Base-by-base conservation (phyloP, 2,329 filamentous ascomycete species). In the Exophiala sp. region DNA sequence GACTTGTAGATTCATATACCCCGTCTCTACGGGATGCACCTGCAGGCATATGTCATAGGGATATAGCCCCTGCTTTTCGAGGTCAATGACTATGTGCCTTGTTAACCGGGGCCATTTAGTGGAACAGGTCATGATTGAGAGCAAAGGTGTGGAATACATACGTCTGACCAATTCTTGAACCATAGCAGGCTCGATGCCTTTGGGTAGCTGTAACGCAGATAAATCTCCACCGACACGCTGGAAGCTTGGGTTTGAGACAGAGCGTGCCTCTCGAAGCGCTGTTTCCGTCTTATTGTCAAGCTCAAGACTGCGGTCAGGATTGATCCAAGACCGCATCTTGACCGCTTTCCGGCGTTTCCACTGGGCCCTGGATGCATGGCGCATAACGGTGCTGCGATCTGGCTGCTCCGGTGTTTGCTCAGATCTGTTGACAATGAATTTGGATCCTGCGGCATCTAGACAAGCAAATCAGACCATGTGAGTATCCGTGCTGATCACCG, bases 1-100 rank as follows among this genome's bases (percentile, higher is more conserved):
- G 37, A 48, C 46, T 37, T 48, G 46, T 11, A 48, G 7, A 43
- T 48, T 48, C 6, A 9, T 48, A 34, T 48, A 46, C 2, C 44
- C 44, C 13, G 32, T 22, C 10, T 46, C 22, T n/a, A 46, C 44
- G 14, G 44, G 44, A 29, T 46, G 44, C 5, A 39, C 32, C 14
- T 32, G 44, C n/a, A 46, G 44, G 13, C 44, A 46, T 7, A 41
- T 32, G 2, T 46, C 44, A 32, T 46, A 46, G 13, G 44, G 44
- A 39, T 46, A 46, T 10, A 39, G 11, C 16, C 37, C 44, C 11
- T 18, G 8, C 34, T 46, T 14, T n/a, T 46, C 32, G 13, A 46
- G 18, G 21, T 46, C 11, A 10, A 40, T 38, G 9, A 40, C 44
- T 46, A 22, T 27, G 24, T 6, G 24, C 6, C 5, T 27, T 5